phyloP scores from a whole-genome alignment of 2,329 filamentous ascomycete species.

The Aspergillus transmontanensis region DNA sequence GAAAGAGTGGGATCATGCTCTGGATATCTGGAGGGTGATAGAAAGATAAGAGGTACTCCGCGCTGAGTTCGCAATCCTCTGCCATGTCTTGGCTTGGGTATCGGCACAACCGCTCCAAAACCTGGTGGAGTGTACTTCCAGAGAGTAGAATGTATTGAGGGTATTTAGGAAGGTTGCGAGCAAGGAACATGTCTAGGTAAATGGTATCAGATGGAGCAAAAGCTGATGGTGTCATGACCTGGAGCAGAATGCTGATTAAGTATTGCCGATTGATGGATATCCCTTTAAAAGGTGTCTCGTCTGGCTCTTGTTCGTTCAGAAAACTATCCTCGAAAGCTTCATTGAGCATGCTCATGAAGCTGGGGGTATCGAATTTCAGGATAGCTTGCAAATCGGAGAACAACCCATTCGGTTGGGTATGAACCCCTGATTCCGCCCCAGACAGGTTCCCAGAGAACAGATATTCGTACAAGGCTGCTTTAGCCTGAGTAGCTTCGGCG shows the following conservation, averaged over 20 bases:
- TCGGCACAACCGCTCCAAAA: conserved; percentile 79
- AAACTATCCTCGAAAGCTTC: conserved; percentile 97
- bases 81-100: conserved; percentile 79
- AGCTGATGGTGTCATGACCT: conserved; percentile 74
- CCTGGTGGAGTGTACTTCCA: conserved; percentile 78
- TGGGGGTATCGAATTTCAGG: conserved; percentile 84
- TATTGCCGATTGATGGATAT: conserved; percentile 87
- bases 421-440: conserved; percentile 13
- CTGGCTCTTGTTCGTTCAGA: conserved; percentile 73
- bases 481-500: conserved; percentile 72
- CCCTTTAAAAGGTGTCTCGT: conserved; percentile 58
- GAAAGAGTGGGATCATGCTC: conserved; percentile 74
- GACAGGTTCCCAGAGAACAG: conserved; percentile 76
- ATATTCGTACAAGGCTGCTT: conserved; percentile 88
- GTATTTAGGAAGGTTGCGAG: conserved; percentile 92
- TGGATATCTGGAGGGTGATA: conserved; percentile 86
- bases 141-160: conserved; percentile 92
- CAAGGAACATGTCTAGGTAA: conserved; percentile 98
- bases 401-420: conserved; percentile 64
- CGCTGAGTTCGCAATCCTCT: conserved; percentile 95
- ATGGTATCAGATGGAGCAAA: conserved; percentile 83
- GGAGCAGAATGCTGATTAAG: conserved; percentile 83
- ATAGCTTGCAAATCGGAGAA: conserved; percentile 86
- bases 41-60: conserved; percentile 89
- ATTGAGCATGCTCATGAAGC: conserved; percentile 91